Percentiles rank a stretch among this genome's conserved stretches.
Conservation (phyloP, 2,329 filamentous ascomycete species). For the Ophiostoma australiae region DNA sequence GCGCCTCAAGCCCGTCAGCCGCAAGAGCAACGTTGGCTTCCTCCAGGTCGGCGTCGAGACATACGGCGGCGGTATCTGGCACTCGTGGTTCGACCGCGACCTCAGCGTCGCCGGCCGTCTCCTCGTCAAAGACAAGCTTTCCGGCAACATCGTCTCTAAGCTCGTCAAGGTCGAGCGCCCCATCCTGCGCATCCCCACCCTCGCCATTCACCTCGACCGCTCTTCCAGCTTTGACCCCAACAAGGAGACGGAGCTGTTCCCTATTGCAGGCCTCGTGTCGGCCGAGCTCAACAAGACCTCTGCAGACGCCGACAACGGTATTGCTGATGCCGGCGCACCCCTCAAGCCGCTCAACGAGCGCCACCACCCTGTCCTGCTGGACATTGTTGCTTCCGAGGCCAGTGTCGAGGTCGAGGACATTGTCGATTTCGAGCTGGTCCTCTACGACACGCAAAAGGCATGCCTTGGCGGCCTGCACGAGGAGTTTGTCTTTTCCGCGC, state of each 20-base stretch:
- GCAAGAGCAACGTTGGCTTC: conserved; percentile 80
- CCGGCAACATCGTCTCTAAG: conserved; percentile 70
- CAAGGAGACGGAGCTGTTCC: conserved; percentile 94
- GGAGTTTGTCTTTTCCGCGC: conserved; percentile 93
- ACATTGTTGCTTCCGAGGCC: conserved; percentile 76
- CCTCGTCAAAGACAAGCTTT: conserved; percentile 57
- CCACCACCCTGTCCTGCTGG: conserved; percentile 82
- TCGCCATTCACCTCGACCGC: conserved; percentile 90
- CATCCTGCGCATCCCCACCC: conserved; percentile 83
- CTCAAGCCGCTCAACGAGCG: conserved; percentile 72
- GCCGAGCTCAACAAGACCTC: conserved; percentile 73
- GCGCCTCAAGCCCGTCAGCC: conserved; percentile 89
- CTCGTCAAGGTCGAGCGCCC: conserved; percentile 88
- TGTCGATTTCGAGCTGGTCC: conserved; percentile 90
- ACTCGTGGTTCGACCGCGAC: conserved; percentile 97
- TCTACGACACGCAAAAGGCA: conserved; percentile 92
- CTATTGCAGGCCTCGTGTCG: conserved; percentile 80
- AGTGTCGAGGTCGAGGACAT: conserved; percentile 66
- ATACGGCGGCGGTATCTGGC: conserved; percentile 95
- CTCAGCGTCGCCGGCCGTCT: conserved; percentile 83
- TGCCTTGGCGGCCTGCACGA: conserved; percentile 84
- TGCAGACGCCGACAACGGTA: conserved; percentile 34
- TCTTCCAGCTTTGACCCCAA: conserved; percentile 85
- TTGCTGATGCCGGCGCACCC: conserved; percentile 50
- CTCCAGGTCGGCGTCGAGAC: conserved; percentile 94